phyloP scores from a whole-genome alignment of 2,329 filamentous ascomycete species.

The Aspergillus felis region DNA sequence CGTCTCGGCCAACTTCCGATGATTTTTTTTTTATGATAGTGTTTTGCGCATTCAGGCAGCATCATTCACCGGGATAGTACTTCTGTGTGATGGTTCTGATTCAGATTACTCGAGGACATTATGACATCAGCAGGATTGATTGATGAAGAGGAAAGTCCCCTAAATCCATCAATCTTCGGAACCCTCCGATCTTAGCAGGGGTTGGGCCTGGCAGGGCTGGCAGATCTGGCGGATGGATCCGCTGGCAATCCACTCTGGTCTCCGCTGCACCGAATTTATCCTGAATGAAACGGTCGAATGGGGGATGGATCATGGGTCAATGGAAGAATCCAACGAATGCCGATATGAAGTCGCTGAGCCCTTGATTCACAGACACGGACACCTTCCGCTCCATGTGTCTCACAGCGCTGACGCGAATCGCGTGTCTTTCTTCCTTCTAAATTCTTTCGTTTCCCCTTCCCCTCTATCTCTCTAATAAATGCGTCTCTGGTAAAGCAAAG shows the following conservation, averaged over 20 bases:
- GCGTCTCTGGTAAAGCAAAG: slow-evolving; percentile 8
- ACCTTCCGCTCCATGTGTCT: slow-evolving; percentile 14
- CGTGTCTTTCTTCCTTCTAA: background rate
- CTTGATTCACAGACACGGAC: slow-evolving; percentile 10
- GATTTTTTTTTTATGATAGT: background rate
- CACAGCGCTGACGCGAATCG: background rate
- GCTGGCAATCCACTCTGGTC: background rate
- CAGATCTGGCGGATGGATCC: background rate
- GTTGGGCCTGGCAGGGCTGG: background rate
- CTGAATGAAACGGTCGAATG: background rate
- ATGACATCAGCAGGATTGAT: background rate
- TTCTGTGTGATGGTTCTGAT: background rate
- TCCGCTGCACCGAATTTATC: background rate
- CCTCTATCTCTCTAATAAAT: background rate
- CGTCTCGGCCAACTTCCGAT: slow-evolving; percentile 25
- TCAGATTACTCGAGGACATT: too few species aligned
- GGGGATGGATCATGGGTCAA: background rate
- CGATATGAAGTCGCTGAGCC: background rate
- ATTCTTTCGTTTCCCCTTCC: background rate
- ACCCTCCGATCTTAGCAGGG: background rate
- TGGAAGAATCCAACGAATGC: background rate
- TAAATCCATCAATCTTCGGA: background rate
- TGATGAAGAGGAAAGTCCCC: background rate
- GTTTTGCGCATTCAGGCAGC: background rate
- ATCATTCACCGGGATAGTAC: background rate